phyloP scores from a whole-genome alignment of 495 filamentous ascomycete genomes.

The Poronia punctata region DNA sequence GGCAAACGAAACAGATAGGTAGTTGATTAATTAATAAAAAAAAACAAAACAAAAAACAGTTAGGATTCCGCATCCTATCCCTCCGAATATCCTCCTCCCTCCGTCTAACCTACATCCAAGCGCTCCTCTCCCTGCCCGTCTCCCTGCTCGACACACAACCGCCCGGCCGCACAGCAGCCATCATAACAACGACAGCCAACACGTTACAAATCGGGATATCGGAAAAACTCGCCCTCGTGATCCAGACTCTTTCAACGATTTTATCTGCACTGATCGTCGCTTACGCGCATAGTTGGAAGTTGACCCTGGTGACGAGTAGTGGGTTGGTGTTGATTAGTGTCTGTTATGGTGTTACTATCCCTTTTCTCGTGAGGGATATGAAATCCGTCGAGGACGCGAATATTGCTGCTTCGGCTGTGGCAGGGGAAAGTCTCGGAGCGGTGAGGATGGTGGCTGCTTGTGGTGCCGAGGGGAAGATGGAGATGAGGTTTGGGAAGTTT shows the following conservation, averaged over 20 bases:
- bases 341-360: conserved; percentile 48
- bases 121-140: conserved; percentile 46
- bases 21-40: neutral
- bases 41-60: conserved; percentile 23
- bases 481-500: conserved; percentile 45
- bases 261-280: conserved; percentile 47
- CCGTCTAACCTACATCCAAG: conserved; percentile 44
- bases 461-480: conserved; percentile 51
- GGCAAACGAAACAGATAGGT: no score
- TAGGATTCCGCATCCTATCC: conserved; percentile 48
- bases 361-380: conserved; percentile 51
- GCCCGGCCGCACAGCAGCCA: conserved; percentile 46
- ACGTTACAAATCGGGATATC: conserved; percentile 61
- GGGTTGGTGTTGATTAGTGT: conserved; percentile 50
- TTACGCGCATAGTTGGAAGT: conserved; percentile 49
- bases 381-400: conserved; percentile 49
- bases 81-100: conserved; percentile 48
- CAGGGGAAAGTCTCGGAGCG: conserved; percentile 51
- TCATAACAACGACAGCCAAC: conserved; percentile 59
- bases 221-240: conserved; percentile 48
- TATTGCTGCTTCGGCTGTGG: conserved; percentile 52
- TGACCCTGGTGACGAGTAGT: conserved; percentile 50
- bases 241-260: conserved; percentile 48
- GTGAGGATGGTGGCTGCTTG: conserved; percentile 57
- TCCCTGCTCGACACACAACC: conserved; percentile 49